phyloP scores from a whole-genome alignment of 2,329 filamentous ascomycete genomes.

The Coleophoma eucalyptorum region DNA sequence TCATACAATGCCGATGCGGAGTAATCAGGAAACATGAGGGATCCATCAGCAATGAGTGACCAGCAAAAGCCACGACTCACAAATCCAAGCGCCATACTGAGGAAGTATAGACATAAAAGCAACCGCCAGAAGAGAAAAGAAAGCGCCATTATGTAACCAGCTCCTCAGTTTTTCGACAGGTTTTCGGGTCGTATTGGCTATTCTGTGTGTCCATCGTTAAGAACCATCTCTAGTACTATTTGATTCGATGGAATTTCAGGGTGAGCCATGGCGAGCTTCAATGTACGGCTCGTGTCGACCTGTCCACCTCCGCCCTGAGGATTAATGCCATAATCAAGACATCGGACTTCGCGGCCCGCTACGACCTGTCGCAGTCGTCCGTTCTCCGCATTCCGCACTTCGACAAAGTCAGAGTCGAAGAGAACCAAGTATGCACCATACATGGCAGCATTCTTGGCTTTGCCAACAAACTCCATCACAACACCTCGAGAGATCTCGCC shows the following conservation, averaged over 20 bases:
- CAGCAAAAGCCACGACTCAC: not conserved
- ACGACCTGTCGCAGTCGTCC: constrained; percentile 92
- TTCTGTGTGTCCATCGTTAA: constrained; percentile 1
- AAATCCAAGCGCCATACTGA: not conserved
- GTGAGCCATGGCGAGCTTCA: not conserved
- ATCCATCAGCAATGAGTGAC: too few relatives aligned
- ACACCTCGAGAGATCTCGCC: constrained; percentile 91
- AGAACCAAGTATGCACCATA: constrained; percentile 89
- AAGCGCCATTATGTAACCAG: not conserved
- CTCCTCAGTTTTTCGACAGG: not conserved
- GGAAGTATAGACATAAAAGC: not conserved
- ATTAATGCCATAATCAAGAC: constrained; percentile 76
- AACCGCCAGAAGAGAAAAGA: not conserved
- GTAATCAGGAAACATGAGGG: too few relatives aligned
- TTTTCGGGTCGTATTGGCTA: not conserved
- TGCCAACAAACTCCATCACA: constrained; percentile 99
- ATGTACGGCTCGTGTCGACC: not conserved
- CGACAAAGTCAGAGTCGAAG: constrained; percentile 94
- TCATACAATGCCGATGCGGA: too few relatives aligned
- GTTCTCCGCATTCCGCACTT: constrained; percentile 95
- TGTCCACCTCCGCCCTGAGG: constrained; percentile 47
- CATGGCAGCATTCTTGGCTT: constrained; percentile 79
- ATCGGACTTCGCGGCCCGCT: constrained; percentile 82
- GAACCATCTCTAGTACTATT: not conserved
- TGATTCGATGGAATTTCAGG: not conserved